Evolutionary conservation across 140 eudicot genomes (phyloP), one percentile per base, ranked within the genome.

Genomic region (Stevia rebaudiana): DNA sequence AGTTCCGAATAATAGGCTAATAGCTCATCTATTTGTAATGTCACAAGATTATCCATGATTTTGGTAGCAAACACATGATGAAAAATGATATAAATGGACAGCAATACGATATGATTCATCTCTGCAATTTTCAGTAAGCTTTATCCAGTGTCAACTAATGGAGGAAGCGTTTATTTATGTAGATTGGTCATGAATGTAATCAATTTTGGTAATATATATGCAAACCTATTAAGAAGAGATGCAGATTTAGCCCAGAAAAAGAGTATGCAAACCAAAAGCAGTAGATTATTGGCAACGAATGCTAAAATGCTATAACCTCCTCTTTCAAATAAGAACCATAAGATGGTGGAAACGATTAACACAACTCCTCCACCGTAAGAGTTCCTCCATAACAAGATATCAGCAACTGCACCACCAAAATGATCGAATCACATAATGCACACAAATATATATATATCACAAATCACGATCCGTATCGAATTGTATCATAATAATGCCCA

Each of bases 231-330:
- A 42, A 91, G 96, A 69, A 87, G 82, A 18, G 90, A 69, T 44
- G 98, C 98, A 23, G 98, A 84, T 79, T 85, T 87, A 43, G 98
- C 96, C 98, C 98, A 91, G 44, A 87, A 68, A 81, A 91, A 91
- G 72, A 91, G 84, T 63, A 91, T 91, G 23, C 71, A 69, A 64
- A 87, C 87, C 56, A 87, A 82, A 52, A 87, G 90, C 81, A 91
- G 79, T 18, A 91, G 76, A 70, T 79, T 83, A 83, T 87, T 84
- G 0, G 89, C 68, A 10, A 79, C 48, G 35, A 91, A 91, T 2
- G 90, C 76, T 15, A 85, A 16, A n/a, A 85, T 52, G 54, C 73
- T 88, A 68, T 91, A 88, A 54, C 92, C 98, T 11, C 82, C 91
- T 50, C 67, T 74, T 63, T 82, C 88, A 33, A 91, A 91, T 4